phyloP scores from a whole-genome alignment of 768 basidiomycete species.

The Russula olivacea region DNA sequence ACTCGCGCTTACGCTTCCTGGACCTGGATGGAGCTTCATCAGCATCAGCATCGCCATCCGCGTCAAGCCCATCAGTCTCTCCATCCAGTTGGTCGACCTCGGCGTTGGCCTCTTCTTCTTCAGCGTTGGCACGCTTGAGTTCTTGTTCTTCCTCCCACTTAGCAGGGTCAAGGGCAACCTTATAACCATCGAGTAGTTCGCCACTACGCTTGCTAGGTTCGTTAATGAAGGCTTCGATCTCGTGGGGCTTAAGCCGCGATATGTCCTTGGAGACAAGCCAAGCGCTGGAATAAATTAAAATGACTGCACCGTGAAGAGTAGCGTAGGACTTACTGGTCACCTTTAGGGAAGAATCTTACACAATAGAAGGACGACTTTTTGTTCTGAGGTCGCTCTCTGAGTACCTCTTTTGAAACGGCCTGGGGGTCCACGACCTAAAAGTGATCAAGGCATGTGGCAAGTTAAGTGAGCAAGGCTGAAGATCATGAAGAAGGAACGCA shows the following conservation, averaged over 20 bases:
- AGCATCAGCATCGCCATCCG: slow-evolving; percentile 39
- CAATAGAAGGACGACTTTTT: slow-evolving; percentile 71
- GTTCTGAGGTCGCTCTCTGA: slow-evolving; percentile 61
- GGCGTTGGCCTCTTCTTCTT: slow-evolving; percentile 48
- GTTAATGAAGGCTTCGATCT: slow-evolving; percentile 78
- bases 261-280: slow-evolving; percentile 85
- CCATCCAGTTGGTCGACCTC: slow-evolving; percentile 63
- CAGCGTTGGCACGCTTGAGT: slow-evolving; percentile 31
- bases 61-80: slow-evolving; percentile 45
- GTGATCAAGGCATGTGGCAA: slow-evolving; percentile 12
- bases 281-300: slow-evolving; percentile 44
- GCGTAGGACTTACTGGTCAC: slow-evolving; percentile 73
- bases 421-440: slow-evolving; percentile 76
- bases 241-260: slow-evolving; percentile 64
- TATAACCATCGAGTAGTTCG: slow-evolving; percentile 72
- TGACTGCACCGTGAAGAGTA: slow-evolving; percentile 14
- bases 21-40: slow-evolving; percentile 38
- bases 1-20: slow-evolving; percentile 63
- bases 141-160: slow-evolving; percentile 54
- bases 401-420: slow-evolving; percentile 52
- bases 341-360: slow-evolving; percentile 86
- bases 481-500: slow-evolving; percentile 41
- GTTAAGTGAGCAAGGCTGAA: slow-evolving; percentile 12
- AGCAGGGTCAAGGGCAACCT: slow-evolving; percentile 65
- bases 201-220: slow-evolving; percentile 71